These are phyloP conservation scores for Ambrosiella beaveri DNA, from an alignment of 2,329 filamentous ascomycete species.

Conservation along the genomic window DNA sequence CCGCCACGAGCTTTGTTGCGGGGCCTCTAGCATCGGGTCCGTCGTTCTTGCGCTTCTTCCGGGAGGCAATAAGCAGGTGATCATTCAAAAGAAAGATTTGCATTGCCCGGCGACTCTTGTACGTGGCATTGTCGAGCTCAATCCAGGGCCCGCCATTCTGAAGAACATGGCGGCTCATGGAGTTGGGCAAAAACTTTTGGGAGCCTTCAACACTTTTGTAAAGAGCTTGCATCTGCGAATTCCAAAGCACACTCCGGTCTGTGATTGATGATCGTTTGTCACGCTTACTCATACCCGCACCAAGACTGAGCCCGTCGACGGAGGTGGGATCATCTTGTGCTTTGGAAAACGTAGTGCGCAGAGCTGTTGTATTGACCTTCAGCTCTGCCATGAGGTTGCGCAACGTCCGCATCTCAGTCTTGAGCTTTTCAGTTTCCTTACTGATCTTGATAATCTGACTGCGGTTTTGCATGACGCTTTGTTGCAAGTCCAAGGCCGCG, in stretches of 20 bases:
- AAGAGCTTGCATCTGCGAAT: slow-evolving; percentile 57
- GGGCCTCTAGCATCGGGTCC: slow-evolving; percentile 35
- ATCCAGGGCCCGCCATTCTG: slow-evolving; percentile 90
- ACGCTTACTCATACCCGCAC: slow-evolving; percentile 42
- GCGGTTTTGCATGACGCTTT: slow-evolving; percentile 91
- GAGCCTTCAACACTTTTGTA: slow-evolving; percentile 98
- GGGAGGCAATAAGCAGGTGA: slow-evolving; percentile 75
- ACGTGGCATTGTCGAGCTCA: slow-evolving; percentile 91
- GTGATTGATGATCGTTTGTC: slow-evolving; percentile 83
- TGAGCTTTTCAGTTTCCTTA: slow-evolving; percentile 95
- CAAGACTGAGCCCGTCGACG: slow-evolving; percentile 31
- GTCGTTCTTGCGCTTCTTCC: slow-evolving; percentile 82
- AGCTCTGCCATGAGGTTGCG: slow-evolving; percentile 84
- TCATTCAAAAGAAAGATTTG: slow-evolving; percentile 90
- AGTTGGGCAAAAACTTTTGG: slow-evolving; percentile 86
- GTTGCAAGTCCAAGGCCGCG: slow-evolving; percentile 70
- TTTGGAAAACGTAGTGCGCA: slow-evolving; percentile 41
- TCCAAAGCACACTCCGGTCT: slow-evolving; percentile 49
- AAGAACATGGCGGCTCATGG: slow-evolving; percentile 81
- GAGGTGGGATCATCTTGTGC: slow-evolving; percentile 27
- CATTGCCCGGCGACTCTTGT: slow-evolving; percentile 78
- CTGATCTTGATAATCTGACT: slow-evolving; percentile 99
- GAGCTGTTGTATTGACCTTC: slow-evolving; percentile 55
- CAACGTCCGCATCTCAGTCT: slow-evolving; percentile 84
- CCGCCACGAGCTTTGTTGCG: slow-evolving; percentile 67